A percentile compares a stretch with the other conserved stretches of the same genome.
Evolutionary conservation across 176 grass and related monocot genomes (phyloP).

Genomic region (Carex littledalei): DNA sequence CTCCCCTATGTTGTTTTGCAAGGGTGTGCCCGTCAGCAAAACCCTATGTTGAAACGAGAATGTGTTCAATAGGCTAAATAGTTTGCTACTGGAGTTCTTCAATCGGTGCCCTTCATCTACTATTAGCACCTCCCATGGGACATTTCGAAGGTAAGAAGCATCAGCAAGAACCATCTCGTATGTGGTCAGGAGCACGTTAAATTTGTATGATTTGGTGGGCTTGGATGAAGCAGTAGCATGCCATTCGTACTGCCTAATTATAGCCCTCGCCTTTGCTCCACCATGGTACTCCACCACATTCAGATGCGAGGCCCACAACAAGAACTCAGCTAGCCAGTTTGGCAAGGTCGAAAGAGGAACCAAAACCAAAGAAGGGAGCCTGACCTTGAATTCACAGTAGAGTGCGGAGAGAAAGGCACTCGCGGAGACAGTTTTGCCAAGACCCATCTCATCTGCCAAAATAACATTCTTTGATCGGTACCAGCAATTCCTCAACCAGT

Average conservation of each 20-base stretch:
- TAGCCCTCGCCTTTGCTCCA: conserved; percentile 79
- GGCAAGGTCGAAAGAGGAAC: conserved; percentile 99
- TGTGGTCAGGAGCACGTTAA: conserved; percentile 90
- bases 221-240: conserved; percentile 52
- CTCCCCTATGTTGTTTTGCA: conserved; percentile 98
- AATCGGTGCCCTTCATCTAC: conserved; percentile 95
- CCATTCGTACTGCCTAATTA: conserved; percentile 95
- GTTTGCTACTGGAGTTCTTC: conserved; percentile 95
- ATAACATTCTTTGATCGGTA: conserved; percentile 91
- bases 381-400: conserved; percentile 81
- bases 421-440: conserved; percentile 94
- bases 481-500: conserved; percentile 99
- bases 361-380: conserved; percentile 74
- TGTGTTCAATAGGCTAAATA: conserved; percentile 83
- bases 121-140: conserved; percentile 96
- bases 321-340: conserved; percentile 95
- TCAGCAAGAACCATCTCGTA: conserved; percentile 99
- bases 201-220: conserved; percentile 66
- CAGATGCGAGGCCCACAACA: conserved; percentile 88
- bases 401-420: conserved; percentile 90
- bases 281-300: conserved; percentile 99
- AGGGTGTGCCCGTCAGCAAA: conserved; percentile 91
- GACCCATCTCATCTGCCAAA: conserved; percentile 99
- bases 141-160: conserved; percentile 79
- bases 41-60: conserved; percentile 91